phyloP scores from a whole-genome alignment of 192 early-diverging fungal genomes.

The Coemansia sp. region DNA sequence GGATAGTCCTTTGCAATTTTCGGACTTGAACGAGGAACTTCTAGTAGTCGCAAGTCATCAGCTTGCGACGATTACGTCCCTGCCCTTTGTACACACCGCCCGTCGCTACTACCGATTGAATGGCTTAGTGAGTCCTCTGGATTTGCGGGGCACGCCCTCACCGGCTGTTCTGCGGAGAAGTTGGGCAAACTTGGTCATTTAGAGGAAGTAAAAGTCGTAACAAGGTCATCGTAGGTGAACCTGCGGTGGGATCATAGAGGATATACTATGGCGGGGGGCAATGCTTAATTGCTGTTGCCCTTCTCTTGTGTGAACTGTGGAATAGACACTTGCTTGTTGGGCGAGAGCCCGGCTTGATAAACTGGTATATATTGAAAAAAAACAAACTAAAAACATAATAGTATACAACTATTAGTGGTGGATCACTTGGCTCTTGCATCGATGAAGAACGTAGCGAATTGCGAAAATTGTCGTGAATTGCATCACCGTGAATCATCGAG shows the following conservation, averaged over 20 bases:
- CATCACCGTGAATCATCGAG: constrained; percentile 69
- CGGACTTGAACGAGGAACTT: constrained; percentile 79
- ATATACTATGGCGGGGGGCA: constrained; percentile 2
- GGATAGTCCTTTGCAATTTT: constrained; percentile 79
- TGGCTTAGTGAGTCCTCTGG: constrained; percentile 79
- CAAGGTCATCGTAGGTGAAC: constrained; percentile 79
- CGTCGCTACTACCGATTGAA: constrained; percentile 83
- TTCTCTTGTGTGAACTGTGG: constrained; percentile 5
- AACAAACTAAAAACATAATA: constrained; percentile 13
- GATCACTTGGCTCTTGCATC: constrained; percentile 70
- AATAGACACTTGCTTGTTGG: no score
- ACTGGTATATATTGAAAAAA: constrained; percentile 2
- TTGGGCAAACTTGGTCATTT: constrained; percentile 82
- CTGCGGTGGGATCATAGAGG: constrained; percentile 67
- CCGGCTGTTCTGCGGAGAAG: constrained; percentile 56
- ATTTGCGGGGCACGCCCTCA: constrained; percentile 52
- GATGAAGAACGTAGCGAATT: constrained; percentile 79
- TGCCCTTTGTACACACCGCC: constrained; percentile 79
- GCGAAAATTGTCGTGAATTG: constrained; percentile 72
- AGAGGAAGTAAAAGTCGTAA: constrained; percentile 89
- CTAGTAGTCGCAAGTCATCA: constrained; percentile 82
- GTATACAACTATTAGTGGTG: constrained; percentile 63
- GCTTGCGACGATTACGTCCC: constrained; percentile 79
- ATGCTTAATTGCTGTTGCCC: background rate
- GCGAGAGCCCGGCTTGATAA: background rate